Conservation (phyloP, 495 filamentous ascomycete genomes). For the Cryomyces antarcticus region DNA sequence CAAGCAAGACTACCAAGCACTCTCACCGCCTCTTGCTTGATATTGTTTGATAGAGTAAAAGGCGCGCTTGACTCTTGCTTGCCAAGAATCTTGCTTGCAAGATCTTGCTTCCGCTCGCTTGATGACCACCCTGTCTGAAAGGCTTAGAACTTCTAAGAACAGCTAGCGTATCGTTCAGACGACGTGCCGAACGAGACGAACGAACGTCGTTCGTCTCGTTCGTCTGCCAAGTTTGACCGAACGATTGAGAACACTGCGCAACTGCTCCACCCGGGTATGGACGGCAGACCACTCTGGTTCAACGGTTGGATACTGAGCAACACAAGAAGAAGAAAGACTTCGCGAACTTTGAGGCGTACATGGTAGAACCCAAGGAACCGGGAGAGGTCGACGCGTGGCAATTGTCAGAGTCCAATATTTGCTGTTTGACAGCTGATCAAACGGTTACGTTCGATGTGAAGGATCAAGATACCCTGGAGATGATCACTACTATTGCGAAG, state of each 20-base stretch:
- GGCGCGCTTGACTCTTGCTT: no score
- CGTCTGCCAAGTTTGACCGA: no score
- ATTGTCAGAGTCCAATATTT: neutral
- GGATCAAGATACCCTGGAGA: constrained; percentile 1
- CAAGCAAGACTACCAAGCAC: no score
- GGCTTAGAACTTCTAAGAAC: no score
- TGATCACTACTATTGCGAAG: neutral
- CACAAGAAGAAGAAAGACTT: neutral
- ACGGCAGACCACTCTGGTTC: constrained; percentile 2
- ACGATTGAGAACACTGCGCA: neutral
- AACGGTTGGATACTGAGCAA: constrained; percentile 1
- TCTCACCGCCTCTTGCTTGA: no score
- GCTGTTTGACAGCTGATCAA: neutral
- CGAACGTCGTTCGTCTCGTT: no score
- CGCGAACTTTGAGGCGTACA: neutral
- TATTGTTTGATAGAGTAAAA: no score
- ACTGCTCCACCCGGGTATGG: neutral
- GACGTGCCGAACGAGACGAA: no score
- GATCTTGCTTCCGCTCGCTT: no score
- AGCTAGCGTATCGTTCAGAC: no score
- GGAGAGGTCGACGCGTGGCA: neutral
- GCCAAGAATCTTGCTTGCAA: no score
- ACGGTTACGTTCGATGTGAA: neutral
- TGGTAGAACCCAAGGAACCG: neutral
- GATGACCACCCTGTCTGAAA: no score